phyloP scores from a whole-genome alignment of 495 filamentous ascomycete species.

The Penicillium subrubescens region DNA sequence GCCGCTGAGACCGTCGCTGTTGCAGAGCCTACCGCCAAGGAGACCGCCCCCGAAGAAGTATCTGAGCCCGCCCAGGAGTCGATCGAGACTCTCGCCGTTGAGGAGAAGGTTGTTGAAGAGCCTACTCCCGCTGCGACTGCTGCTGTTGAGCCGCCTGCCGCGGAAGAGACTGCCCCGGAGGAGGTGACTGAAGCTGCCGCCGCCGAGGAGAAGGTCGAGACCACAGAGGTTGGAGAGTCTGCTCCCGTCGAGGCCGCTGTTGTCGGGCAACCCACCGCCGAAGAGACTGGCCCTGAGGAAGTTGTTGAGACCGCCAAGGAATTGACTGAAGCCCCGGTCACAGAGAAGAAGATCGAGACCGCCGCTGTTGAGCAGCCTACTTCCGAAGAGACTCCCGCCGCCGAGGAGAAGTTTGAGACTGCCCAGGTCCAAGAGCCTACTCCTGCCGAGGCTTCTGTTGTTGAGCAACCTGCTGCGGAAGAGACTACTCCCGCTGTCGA shows the following conservation, averaged over 20 bases:
- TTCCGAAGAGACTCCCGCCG: background rate
- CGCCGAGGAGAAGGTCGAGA: background rate
- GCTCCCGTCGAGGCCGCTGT: background rate
- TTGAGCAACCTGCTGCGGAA: background rate
- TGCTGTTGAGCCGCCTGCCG: background rate
- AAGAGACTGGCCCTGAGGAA: constrained; percentile 4
- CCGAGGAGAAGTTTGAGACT: constrained; percentile 1
- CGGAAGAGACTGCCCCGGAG: background rate
- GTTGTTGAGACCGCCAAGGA: too few species aligned
- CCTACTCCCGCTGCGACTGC: background rate
- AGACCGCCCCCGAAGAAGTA: too few species aligned
- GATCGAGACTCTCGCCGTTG: too few species aligned
- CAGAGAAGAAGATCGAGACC: background rate
- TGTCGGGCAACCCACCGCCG: background rate
- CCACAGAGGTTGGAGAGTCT: background rate
- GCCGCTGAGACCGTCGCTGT: background rate
- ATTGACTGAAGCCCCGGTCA: too few species aligned
- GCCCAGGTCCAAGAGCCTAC: background rate
- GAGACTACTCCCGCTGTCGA: background rate
- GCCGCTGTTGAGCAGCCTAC: background rate
- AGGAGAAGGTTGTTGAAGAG: too few species aligned
- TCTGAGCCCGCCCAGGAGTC: too few species aligned
- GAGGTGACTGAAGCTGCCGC: constrained; percentile 6
- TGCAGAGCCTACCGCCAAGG: too few species aligned
- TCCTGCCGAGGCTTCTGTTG: background rate